A percentile compares a stretch with the other conserved stretches of the same genome.
phyloP scores from a whole-genome alignment of 768 basidiomycete species.

The Hypholoma sublateritium region DNA sequence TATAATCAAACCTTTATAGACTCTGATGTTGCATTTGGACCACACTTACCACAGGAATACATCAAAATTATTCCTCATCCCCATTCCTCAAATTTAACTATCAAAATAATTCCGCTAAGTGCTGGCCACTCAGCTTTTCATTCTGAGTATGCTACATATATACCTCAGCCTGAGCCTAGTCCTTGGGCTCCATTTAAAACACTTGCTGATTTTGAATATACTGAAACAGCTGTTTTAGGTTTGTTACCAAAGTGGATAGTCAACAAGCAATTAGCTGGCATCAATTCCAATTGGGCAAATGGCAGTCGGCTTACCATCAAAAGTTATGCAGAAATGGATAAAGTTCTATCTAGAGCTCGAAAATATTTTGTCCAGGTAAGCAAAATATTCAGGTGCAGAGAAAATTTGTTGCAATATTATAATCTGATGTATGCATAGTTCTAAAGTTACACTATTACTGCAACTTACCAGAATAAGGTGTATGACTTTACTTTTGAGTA shows the following conservation, averaged over 20 bases:
- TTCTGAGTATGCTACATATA: not conserved
- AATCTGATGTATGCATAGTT: slow-evolving; percentile 17
- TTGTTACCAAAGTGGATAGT: slow-evolving; percentile 14
- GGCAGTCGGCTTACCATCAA: slow-evolving; percentile 19
- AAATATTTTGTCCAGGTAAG: slow-evolving; percentile 20
- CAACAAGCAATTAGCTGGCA: slow-evolving; percentile 16
- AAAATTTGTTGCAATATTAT: too few species aligned
- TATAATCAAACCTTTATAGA: not conserved
- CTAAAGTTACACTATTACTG: slow-evolving; percentile 10
- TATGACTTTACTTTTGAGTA: slow-evolving; percentile 23
- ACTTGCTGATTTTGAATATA: slow-evolving; percentile 26
- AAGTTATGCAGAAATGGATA: slow-evolving; percentile 20
- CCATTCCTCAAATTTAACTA: slow-evolving; percentile 1
- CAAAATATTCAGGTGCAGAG: too few species aligned
- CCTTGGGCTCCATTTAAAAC: slow-evolving; percentile 26
- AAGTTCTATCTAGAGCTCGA: slow-evolving; percentile 16
- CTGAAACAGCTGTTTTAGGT: slow-evolving; percentile 20
- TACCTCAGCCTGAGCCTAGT: slow-evolving; percentile 7
- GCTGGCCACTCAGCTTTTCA: not conserved
- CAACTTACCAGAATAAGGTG: slow-evolving; percentile 12
- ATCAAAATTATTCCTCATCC: slow-evolving; percentile 19
- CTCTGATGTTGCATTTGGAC: slow-evolving; percentile 3
- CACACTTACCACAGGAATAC: slow-evolving; percentile 11
- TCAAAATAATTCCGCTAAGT: slow-evolving; percentile 9
- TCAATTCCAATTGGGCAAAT: slow-evolving; percentile 16